Base-by-base conservation (phyloP, 768 basidiomycete species). In the Panaeolus papilionaceus region DNA sequence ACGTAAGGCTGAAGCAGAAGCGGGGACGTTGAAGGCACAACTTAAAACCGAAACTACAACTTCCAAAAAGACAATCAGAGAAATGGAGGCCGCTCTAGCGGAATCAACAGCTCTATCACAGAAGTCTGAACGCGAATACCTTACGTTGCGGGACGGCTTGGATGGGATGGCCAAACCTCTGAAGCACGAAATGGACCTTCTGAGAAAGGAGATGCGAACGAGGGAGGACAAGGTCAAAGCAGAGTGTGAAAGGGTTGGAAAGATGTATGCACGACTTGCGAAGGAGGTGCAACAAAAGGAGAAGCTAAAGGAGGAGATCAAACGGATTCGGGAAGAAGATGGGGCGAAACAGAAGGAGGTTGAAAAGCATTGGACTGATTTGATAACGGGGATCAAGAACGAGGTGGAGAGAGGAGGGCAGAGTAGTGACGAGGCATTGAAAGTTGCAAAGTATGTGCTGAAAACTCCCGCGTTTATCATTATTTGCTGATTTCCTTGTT, bases 41-140 rank as follows among this genome's bases (percentile, higher is more conserved):
- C 86, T 95, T 71, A 94, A 94, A 78, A 79, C 83, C 16, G 92
- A 94, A 74, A 89, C 90, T 1, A 77, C 88, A 2, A 84, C 85
- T 12, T 87, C 90, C 9, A 95, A 95, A 78, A 92, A 92, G 75
- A 80, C 88, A 0, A 75, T 94, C 11, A 88, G 92, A 23, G 93
- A 95, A 72, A 92, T 95, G 92, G 93, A 94, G 76, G 65, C 86
- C 7, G 80, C 89, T 6, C 83, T 95, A 37, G 72, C 87, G 1
- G 93, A 94, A 78, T 91, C 91, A 2, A 91, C 91, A 0, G 85
- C 92, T 2, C 81, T 92, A 16, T 92, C 91, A 16, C 89, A 91
- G 74, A 94, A 92, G 78, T 88, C 87, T 20, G 92, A 95, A 76
- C 85, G 92, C 42, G 95, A 96, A 79, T 96, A 95, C 70, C 81